phyloP scores from a whole-genome alignment of 2,329 filamentous ascomycete genomes.

The Botrytis aclada region DNA sequence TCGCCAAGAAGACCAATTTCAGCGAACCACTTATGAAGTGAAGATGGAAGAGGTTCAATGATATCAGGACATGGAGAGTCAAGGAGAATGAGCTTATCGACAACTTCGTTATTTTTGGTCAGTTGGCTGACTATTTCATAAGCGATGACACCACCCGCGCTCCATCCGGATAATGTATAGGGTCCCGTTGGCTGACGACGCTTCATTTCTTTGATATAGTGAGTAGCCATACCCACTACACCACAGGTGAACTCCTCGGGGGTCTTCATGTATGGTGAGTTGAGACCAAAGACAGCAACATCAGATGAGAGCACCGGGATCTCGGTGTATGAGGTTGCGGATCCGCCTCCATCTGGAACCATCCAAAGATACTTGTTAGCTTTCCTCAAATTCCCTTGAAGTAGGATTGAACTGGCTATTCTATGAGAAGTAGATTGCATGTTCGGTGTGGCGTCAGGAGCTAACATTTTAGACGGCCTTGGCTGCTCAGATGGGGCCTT shows the following conservation, averaged over 20 bases:
- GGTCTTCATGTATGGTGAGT: conserved; percentile 69
- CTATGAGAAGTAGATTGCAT: conserved; percentile 27
- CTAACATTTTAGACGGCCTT: conserved; percentile 31
- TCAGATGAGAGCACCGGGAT: conserved; percentile 43
- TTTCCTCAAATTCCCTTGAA: conserved; percentile 49
- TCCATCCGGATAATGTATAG: conserved; percentile 70
- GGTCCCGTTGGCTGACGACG: conserved; percentile 66
- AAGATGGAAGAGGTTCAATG: conserved; percentile 61
- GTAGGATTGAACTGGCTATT: conserved; percentile 37
- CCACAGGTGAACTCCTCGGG: conserved; percentile 64
- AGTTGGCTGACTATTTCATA: conserved; percentile 64
- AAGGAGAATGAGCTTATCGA: conserved; percentile 61
- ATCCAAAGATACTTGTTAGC: conserved; percentile 46
- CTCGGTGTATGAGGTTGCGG: conserved; percentile 37
- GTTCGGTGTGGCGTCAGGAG: conserved; percentile 43
- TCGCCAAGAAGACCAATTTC: conserved; percentile 68
- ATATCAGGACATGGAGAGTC: conserved; percentile 65
- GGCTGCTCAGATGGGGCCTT: conserved; percentile 6
- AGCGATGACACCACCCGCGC: conserved; percentile 71
- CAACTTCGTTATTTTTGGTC: conserved; percentile 52
- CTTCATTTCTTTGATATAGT: conserved; percentile 68
- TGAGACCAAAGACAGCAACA: conserved; percentile 56
- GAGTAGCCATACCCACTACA: conserved; percentile 60
- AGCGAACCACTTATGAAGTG: conserved; percentile 59
- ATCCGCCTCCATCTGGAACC: conserved; percentile 49